phyloP scores from a whole-genome alignment of 2,329 filamentous ascomycete species.

The Acrodontium crateriforme region DNA sequence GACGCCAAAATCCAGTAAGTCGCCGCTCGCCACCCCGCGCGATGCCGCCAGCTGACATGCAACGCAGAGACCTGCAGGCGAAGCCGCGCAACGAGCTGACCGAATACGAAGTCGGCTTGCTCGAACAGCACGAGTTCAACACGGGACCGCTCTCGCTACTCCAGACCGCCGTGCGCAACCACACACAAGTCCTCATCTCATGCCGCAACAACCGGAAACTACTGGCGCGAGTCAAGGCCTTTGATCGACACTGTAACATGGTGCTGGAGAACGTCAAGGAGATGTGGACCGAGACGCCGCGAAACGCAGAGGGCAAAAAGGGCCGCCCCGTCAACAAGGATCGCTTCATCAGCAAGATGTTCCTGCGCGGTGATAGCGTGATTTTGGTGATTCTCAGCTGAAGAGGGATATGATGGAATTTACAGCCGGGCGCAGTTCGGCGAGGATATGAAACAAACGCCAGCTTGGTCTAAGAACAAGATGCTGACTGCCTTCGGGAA shows the following conservation, averaged over 20 bases:
- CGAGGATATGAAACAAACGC: too few species aligned
- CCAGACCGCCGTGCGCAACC: conserved; percentile 87
- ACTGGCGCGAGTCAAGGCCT: conserved; percentile 92
- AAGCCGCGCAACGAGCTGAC: conserved; percentile 86
- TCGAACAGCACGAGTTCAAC: conserved; percentile 68
- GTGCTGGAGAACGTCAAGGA: conserved; percentile 94
- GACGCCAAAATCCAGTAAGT: conserved; percentile 33
- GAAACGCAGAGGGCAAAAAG: conserved; percentile 71
- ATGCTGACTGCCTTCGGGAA: too few species aligned
- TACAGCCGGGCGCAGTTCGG: not conserved
- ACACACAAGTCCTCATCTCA: conserved; percentile 91
- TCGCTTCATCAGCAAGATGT: conserved; percentile 97
- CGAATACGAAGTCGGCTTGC: conserved; percentile 78
- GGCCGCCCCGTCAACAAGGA: conserved; percentile 92
- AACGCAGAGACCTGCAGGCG: conserved; percentile 65
- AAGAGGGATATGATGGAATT: conserved; percentile 8
- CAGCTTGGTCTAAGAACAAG: too few species aligned
- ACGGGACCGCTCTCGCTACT: conserved; percentile 80
- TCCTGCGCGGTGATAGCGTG: conserved; percentile 74
- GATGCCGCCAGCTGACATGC: conserved; percentile 13
- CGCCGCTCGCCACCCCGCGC: not conserved
- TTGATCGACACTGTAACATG: conserved; percentile 99
- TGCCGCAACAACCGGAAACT: conserved; percentile 98
- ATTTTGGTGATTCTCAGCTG: conserved; percentile 76
- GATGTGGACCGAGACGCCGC: conserved; percentile 97